Base-by-base conservation (phyloP, 441 rosid genomes). In the Gossypium trilobum region DNA sequence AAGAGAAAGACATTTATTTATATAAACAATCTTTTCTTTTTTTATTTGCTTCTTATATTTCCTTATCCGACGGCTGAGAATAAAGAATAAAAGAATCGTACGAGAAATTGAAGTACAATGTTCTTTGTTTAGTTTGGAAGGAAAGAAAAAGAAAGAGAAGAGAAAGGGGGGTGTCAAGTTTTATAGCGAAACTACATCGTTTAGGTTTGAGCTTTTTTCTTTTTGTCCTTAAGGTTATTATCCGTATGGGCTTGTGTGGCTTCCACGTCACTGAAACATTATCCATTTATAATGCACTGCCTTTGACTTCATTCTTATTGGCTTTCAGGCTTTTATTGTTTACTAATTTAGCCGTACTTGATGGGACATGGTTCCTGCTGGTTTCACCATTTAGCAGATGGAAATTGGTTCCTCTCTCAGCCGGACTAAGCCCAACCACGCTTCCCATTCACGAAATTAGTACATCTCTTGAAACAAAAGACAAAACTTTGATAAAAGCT, bases 181-280 rank as follows among this genome's bases (percentile, higher is more conserved):
- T 39, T 39, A 39, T 39, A 39, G 46, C 46, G 46, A 39, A 39
- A 39, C 46, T 39, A 39, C 46, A 39, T 39, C 46, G 46, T 39
- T 39, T 39, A 39, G 13, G 46, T 39, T 39, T 39, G 46, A 39
- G n/a, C 17, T 8, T 11, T n/a, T 27, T 4, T 42, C 0, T 7
- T 17, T 16, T 61, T 6, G 13, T 0, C 1, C 46, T 31, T 6
- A 16, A 6, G n/a, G 67, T 33, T 62, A 1, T 62, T 62, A 16
- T 62, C 50, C 50, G 10, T 36, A 17, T 68, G 59, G 59, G 71
- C 58, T 68, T 68, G 60, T 68, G 60, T 68, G 48, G 60, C 60
- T 68, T 27, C 72, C 72, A 68, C 72, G 72, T 68, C 60, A 68
- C 72, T 4, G 5, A 51, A 68, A 50, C 52, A 14, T 27, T 68